Conservation (phyloP, 352 stramenopile genomes). For the Phytophthora foliorum region DNA sequence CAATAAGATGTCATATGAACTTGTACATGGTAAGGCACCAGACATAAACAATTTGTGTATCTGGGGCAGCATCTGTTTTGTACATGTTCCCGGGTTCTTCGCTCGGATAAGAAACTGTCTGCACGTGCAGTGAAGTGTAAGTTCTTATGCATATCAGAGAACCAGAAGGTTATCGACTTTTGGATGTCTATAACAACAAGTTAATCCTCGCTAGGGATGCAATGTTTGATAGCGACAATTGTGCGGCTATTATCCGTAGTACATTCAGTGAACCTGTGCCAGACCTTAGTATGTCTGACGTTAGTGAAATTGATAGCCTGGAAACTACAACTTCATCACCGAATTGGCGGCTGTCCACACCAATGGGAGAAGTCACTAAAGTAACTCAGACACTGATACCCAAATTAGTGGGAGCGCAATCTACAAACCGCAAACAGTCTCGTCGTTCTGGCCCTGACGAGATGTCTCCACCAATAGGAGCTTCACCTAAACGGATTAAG, state of each 20-base stretch:
- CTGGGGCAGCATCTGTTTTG: slow-evolving; percentile 2
- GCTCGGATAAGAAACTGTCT: slow-evolving; percentile 9
- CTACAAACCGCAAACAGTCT: too few species aligned
- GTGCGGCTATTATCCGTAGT: not conserved
- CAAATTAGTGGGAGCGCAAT: too few species aligned
- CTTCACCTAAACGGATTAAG: too few species aligned
- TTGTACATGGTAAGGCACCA: not conserved
- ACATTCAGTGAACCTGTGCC: not conserved
- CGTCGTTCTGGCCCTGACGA: too few species aligned
- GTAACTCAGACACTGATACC: too few species aligned
- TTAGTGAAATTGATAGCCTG: not conserved
- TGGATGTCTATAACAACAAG: slow-evolving; percentile 10
- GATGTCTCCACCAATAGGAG: too few species aligned
- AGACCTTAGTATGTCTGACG: not conserved
- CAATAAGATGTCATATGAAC: slow-evolving; percentile 3
- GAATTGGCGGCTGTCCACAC: too few species aligned
- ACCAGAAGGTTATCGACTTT: slow-evolving; percentile 2
- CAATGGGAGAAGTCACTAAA: not conserved
- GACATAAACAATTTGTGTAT: not conserved
- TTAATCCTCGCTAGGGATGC: not conserved
- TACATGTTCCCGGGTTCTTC: not conserved
- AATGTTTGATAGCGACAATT: not conserved
- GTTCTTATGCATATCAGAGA: slow-evolving; percentile 1
- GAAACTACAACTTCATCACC: too few species aligned
- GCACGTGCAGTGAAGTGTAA: slow-evolving; percentile 5